Percentiles rank a stretch among this genome's conserved stretches.
These are phyloP conservation scores for Coemansia sp. DNA, from an alignment of 192 early-diverging fungal species.

Conservation along the genomic window DNA sequence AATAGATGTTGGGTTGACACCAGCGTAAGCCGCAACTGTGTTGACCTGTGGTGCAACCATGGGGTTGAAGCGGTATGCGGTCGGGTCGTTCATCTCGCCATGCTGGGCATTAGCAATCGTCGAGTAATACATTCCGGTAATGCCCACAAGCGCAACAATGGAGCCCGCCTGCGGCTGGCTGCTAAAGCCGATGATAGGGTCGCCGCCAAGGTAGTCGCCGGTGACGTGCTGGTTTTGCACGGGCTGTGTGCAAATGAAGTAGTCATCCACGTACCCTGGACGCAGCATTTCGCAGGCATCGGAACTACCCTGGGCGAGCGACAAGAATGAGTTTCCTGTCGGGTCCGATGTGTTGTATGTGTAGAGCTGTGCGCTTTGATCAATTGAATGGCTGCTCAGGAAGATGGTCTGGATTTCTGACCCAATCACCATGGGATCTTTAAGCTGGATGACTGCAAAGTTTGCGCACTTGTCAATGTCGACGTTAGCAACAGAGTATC, in stretches of 20 bases:
- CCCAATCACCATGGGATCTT: slow-evolving; percentile 15
- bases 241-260: slow-evolving; percentile 40
- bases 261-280: slow-evolving; percentile 14
- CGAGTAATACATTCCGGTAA: slow-evolving; percentile 44
- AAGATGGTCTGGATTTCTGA: slow-evolving; percentile 21
- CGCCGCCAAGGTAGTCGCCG: slow-evolving; percentile 40
- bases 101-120: slow-evolving; percentile 17
- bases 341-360: slow-evolving; percentile 32
- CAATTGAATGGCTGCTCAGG: slow-evolving; percentile 18
- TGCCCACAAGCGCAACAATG: slow-evolving; percentile 34
- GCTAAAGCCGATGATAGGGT: slow-evolving; percentile 45
- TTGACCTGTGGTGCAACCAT: slow-evolving; percentile 24
- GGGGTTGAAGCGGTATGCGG: slow-evolving; percentile 42
- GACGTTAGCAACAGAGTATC: slow-evolving; percentile 17
- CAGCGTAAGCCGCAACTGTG: slow-evolving; percentile 21
- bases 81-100: slow-evolving; percentile 28
- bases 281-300: slow-evolving; percentile 19
- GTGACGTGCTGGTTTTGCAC: slow-evolving; percentile 32
- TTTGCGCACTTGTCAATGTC: slow-evolving; percentile 35
- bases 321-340: slow-evolving; percentile 20
- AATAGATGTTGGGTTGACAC: slow-evolving; percentile 17
- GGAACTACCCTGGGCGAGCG: slow-evolving; percentile 18
- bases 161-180: slow-evolving; percentile 14
- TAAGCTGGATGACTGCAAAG: slow-evolving; percentile 39
- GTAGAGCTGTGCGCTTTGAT: slow-evolving; percentile 7